A percentile compares a stretch with the other conserved stretches of the same genome.
phyloP scores from a whole-genome alignment of 768 basidiomycete species.

The Coprinopsis cinerea region DNA sequence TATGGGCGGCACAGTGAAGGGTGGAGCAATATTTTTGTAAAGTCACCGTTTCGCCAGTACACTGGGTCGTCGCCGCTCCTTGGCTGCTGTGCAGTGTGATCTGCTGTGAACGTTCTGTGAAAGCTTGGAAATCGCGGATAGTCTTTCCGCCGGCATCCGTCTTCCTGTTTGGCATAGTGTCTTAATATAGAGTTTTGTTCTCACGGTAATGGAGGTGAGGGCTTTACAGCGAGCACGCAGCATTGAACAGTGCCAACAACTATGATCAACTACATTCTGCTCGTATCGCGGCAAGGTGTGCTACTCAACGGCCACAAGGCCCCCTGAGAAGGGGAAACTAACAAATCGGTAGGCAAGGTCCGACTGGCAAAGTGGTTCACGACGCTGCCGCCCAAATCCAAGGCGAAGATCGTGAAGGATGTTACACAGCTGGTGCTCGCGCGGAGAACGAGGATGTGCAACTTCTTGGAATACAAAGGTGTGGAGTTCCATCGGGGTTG shows the following conservation, averaged over 20 bases:
- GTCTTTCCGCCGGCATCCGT: too few species aligned
- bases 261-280: conserved; percentile 97
- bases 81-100: too few species aligned
- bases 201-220: not conserved
- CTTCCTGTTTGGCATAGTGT: too few species aligned
- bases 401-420: conserved; percentile 98
- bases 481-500: too few species aligned
- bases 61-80: too few species aligned
- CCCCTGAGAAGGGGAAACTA: not conserved
- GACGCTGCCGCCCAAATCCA: conserved; percentile 84
- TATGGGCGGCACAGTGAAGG: too few species aligned
- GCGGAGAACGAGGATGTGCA: conserved; percentile 95
- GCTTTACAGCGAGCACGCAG: not conserved
- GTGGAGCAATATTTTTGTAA: too few species aligned
- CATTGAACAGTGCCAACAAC: not conserved
- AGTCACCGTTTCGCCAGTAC: too few species aligned
- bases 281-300: conserved; percentile 91
- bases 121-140: too few species aligned
- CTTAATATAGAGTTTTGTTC: not conserved
- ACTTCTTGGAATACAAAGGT: conserved; percentile 99
- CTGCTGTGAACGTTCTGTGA: not conserved
- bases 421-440: conserved; percentile 97
- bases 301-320: too few species aligned
- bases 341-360: conserved; percentile 68
- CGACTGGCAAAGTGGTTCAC: conserved; percentile 98